Conservation (phyloP, 2,329 filamentous ascomycete genomes). For the Leptographium flavum region DNA sequence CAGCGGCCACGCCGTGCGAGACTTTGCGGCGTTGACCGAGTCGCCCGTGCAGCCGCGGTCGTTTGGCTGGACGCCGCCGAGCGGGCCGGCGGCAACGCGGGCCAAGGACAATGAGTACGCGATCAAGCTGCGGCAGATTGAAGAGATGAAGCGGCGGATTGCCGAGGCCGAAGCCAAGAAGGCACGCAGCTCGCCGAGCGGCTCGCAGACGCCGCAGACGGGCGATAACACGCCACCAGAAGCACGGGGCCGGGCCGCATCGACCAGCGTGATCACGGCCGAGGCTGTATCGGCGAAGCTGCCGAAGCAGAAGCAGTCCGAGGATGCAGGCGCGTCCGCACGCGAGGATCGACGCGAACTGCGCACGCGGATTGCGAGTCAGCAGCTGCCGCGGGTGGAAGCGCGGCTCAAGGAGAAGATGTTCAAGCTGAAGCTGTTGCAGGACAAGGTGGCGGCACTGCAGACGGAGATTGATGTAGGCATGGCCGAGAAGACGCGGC, state of each 20-base stretch:
- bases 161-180: slow-evolving; percentile 43
- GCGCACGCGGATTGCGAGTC: slow-evolving; percentile 22
- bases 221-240: slow-evolving; percentile 16
- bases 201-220: slow-evolving; percentile 16
- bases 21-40: slow-evolving; percentile 29
- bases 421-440: slow-evolving; percentile 29
- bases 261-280: slow-evolving; percentile 10
- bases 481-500: slow-evolving; percentile 19
- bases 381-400: slow-evolving; percentile 24
- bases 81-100: slow-evolving; percentile 17
- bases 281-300: slow-evolving; percentile 12
- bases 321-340: neutral
- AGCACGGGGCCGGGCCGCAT: slow-evolving; percentile 9
- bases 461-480: slow-evolving; percentile 29
- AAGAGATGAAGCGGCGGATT: slow-evolving; percentile 44
- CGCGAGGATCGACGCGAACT: slow-evolving; percentile 9
- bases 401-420: slow-evolving; percentile 28
- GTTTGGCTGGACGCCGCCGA: slow-evolving; percentile 27
- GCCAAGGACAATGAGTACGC: slow-evolving; percentile 27
- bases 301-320: slow-evolving; percentile 11
- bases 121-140: slow-evolving; percentile 42
- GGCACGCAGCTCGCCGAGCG: slow-evolving; percentile 19
- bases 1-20: slow-evolving; percentile 23
- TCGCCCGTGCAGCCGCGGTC: slow-evolving; percentile 21
- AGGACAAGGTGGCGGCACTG: slow-evolving; percentile 31